Evolutionary conservation across 2,329 filamentous ascomycete genomes (phyloP).

Genomic region (Graphilbum fragrans): DNA sequence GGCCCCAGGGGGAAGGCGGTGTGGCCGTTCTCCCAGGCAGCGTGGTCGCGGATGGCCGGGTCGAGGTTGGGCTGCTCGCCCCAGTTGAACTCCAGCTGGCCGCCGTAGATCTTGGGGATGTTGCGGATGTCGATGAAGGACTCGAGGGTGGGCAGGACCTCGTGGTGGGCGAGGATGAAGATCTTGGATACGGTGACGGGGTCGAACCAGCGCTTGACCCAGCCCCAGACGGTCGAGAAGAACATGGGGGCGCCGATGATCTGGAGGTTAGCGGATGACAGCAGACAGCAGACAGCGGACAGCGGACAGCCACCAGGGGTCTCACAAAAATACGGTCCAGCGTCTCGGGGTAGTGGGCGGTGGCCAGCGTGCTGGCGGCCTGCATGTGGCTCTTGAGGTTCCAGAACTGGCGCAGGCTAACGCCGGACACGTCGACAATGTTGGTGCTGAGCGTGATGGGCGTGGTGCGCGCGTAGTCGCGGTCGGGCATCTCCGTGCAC

Average conservation of each 20-base stretch:
- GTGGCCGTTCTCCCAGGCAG: slow-evolving; percentile 39
- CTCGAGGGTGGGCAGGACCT: slow-evolving; percentile 66
- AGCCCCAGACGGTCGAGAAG: slow-evolving; percentile 88
- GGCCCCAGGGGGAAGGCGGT: slow-evolving; percentile 44
- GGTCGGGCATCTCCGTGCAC: slow-evolving; percentile 61
- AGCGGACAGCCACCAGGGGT: background rate
- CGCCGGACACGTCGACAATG: slow-evolving; percentile 83
- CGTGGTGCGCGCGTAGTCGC: slow-evolving; percentile 56
- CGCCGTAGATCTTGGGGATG: slow-evolving; percentile 84
- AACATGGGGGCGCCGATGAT: slow-evolving; percentile 84
- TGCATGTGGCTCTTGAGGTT: slow-evolving; percentile 92
- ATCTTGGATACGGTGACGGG: slow-evolving; percentile 93
- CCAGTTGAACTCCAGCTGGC: slow-evolving; percentile 71
- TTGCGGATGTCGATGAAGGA: slow-evolving; percentile 71
- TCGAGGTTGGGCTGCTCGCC: slow-evolving; percentile 68
- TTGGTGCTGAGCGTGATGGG: slow-evolving; percentile 89
- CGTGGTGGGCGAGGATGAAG: slow-evolving; percentile 66
- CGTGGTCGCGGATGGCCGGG: slow-evolving; percentile 35
- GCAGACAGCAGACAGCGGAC: background rate
- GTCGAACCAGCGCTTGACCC: slow-evolving; percentile 93
- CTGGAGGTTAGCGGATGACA: slow-evolving; percentile 18
- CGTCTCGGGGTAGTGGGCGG: slow-evolving; percentile 90
- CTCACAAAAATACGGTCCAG: slow-evolving; percentile 47
- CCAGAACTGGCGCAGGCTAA: slow-evolving; percentile 91
- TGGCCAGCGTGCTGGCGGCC: slow-evolving; percentile 75